These are phyloP conservation scores for Dothiorella sarmentorum DNA, from an alignment of 2,329 filamentous ascomycete species.

Conservation along the genomic window DNA sequence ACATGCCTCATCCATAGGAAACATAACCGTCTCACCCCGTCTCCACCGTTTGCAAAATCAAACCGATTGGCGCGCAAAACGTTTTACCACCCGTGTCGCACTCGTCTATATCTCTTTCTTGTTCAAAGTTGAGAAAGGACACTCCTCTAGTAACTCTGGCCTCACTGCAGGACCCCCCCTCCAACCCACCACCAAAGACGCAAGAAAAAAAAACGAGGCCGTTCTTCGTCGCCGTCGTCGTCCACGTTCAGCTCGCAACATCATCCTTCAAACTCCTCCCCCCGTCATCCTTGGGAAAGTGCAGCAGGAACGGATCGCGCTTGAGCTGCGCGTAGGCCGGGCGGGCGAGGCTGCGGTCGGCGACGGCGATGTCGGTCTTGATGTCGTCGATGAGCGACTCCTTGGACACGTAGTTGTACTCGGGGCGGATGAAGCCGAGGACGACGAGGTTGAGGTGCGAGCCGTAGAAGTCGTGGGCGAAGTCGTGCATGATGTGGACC, in stretches of 20 bases:
- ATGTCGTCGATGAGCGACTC: slow-evolving; percentile 89
- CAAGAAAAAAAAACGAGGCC: too few relatives aligned
- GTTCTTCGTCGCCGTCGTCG: too few relatives aligned
- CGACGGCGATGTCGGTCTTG: slow-evolving; percentile 80
- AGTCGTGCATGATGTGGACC: slow-evolving; percentile 80
- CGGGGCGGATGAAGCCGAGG: slow-evolving; percentile 82
- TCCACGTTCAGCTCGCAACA: not conserved
- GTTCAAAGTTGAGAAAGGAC: too few relatives aligned
- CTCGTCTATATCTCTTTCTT: too few relatives aligned
- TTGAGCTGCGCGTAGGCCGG: slow-evolving; percentile 56
- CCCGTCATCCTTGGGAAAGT: slow-evolving; percentile 11
- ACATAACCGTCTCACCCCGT: too few relatives aligned
- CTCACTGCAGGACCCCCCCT: too few relatives aligned
- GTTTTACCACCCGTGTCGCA: too few relatives aligned
- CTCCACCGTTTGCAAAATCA: too few relatives aligned
- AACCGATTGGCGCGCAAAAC: too few relatives aligned
- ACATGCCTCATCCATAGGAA: too few relatives aligned
- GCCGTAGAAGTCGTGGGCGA: slow-evolving; percentile 80
- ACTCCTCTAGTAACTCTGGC: too few relatives aligned
- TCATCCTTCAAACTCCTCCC: not conserved
- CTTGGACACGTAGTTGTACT: slow-evolving; percentile 80
- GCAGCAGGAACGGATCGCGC: slow-evolving; percentile 38
- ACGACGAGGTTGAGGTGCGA: slow-evolving; percentile 74
- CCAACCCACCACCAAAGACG: too few relatives aligned
- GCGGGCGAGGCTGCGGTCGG: slow-evolving; percentile 67